A percentile compares a stretch with the other conserved stretches of the same genome.
phyloP scores from a whole-genome alignment of 2,329 filamentous ascomycete species.

The Claviceps sp. region DNA sequence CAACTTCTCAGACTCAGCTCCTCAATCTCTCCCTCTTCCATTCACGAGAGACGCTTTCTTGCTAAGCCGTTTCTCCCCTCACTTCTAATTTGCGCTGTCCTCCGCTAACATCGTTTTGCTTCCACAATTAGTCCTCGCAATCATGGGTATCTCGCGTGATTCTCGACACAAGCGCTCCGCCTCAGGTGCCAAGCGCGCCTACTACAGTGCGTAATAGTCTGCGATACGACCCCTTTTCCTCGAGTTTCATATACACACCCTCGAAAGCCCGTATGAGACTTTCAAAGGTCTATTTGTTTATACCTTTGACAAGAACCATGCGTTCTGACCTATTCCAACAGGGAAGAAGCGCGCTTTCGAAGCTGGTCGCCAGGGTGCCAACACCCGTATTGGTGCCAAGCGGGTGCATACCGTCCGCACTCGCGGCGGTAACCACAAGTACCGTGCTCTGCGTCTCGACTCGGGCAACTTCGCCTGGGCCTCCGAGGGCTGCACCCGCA shows the following conservation, averaged over 20 bases:
- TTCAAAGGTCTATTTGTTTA: neutral
- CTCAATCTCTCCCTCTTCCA: too few relatives aligned
- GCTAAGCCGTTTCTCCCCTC: neutral
- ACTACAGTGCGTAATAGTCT: constrained; percentile 57
- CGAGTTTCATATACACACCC: constrained; percentile 6
- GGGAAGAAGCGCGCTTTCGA: constrained; percentile 98
- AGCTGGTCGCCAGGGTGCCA: constrained; percentile 97
- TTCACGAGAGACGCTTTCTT: neutral
- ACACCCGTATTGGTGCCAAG: constrained; percentile 97
- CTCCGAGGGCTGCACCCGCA: constrained; percentile 94
- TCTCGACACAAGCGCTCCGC: constrained; percentile 99
- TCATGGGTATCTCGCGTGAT: constrained; percentile 99
- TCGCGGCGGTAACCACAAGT: constrained; percentile 98
- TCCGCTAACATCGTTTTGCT: constrained; percentile 11
- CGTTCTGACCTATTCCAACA: constrained; percentile 63
- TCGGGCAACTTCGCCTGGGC: constrained; percentile 99
- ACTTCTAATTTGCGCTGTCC: neutral
- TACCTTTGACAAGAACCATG: constrained; percentile 29
- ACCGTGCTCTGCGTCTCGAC: constrained; percentile 97
- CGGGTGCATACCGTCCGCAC: constrained; percentile 94
- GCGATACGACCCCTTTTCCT: neutral
- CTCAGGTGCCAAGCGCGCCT: constrained; percentile 93
- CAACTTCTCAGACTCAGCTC: neutral
- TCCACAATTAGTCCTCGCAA: constrained; percentile 50
- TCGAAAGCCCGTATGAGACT: constrained; percentile 54